Conservation (phyloP, 768 basidiomycete species). For the Amanita inopinata region DNA sequence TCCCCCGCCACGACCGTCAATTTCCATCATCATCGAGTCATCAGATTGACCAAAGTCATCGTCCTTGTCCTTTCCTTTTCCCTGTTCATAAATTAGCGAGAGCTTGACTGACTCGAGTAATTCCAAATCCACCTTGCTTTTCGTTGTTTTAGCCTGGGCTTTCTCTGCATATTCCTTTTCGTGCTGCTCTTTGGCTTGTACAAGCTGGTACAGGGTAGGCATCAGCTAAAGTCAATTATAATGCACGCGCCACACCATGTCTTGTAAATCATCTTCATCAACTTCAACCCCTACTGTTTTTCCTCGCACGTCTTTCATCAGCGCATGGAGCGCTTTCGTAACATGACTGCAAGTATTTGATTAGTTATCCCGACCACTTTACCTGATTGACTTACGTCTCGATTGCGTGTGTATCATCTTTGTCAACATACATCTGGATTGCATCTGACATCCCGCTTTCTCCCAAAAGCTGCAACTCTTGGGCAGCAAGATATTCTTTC, state of each 20-base stretch:
- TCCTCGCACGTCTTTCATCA: slow-evolving; percentile 61
- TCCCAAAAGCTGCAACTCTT: slow-evolving; percentile 85
- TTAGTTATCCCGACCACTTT: neutral
- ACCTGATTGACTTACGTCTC: slow-evolving; percentile 47
- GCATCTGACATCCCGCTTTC: slow-evolving; percentile 91
- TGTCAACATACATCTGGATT: slow-evolving; percentile 92
- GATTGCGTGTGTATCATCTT: slow-evolving; percentile 93
- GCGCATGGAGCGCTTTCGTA: slow-evolving; percentile 38
- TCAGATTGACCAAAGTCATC: slow-evolving; percentile 44
- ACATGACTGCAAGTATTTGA: slow-evolving; percentile 48
- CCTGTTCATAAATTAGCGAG: neutral
- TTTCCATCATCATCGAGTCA: slow-evolving; percentile 76
- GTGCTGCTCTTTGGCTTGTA: slow-evolving; percentile 60
- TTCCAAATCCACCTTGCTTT: slow-evolving; percentile 38
- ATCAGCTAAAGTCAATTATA: neutral
- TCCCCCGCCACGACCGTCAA: slow-evolving; percentile 39
- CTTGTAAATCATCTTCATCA: slow-evolving; percentile 68
- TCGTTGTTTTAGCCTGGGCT: slow-evolving; percentile 23
- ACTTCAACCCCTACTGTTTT: slow-evolving; percentile 39
- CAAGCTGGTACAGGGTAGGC: slow-evolving; percentile 34
- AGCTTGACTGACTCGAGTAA: neutral
- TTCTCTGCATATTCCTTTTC: slow-evolving; percentile 54
- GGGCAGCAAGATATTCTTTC: slow-evolving; percentile 83
- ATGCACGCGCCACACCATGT: slow-evolving; percentile 50
- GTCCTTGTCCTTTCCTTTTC: slow-evolving; percentile 43